Evolutionary conservation across 768 basidiomycete species (phyloP), one percentile per base, ranked within the genome.

Genomic region (Cubamyces lactineus): DNA sequence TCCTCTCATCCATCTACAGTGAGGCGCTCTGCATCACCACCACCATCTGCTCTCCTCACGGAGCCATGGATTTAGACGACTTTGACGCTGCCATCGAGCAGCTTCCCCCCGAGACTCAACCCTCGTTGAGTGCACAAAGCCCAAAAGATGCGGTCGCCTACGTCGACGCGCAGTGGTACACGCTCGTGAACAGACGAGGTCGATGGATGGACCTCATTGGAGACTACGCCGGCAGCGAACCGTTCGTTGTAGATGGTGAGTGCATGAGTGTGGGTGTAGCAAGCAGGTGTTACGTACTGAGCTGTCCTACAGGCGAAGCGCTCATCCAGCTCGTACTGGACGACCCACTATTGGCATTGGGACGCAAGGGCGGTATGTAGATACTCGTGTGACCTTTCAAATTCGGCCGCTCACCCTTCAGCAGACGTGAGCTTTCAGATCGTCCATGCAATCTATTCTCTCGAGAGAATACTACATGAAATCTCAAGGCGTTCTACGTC

Each of bases 181-280:
- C 70, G 28, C 45, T 51, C 13, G 69, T 72, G 26, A 74, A 72
- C 68, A 73, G 76, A 59, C 61, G 69, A 26, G 79, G 77, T 13
- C 69, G 83, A 59, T 84, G 82, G 84, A 88, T 89, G 87, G 88
- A 89, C 70, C 76, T 89, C 9, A 73, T 89, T 28, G 86, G 87
- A 3, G 88, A 88, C 67, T 89, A 88, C 70, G 87, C 85, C 21
- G 88, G 88, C 1, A 79, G 69, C 39, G 88, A 90, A 68, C 78
- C 79, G 16, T 90, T 90, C 67, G 67, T 88, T 42, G 76, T 90
- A 59, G 86, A 89, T 70, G 87, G 87, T 84, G 69, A 40, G 69
- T 64, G 11, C 46, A 24, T n/a, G 41, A 2, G 6, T 40, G 30
- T 21, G n/a, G n/a, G 21, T 43, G 86, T 86, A 85, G 0, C 82